Base-by-base conservation (phyloP, 768 basidiomycete species). In the Coprinopsis cinerea region DNA sequence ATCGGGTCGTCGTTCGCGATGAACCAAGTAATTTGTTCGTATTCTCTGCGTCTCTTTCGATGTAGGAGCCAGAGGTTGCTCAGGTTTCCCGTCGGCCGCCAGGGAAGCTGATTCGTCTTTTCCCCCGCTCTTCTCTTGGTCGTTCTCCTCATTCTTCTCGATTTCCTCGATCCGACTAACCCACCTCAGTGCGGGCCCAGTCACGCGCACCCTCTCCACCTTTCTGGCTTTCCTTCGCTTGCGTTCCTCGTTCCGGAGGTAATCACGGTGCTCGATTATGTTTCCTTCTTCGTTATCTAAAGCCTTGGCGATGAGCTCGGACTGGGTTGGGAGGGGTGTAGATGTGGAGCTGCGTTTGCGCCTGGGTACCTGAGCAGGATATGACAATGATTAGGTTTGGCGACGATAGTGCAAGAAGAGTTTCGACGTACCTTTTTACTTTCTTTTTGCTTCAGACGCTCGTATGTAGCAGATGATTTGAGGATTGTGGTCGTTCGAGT, bases 221-320 rank as follows among this genome's bases (percentile, higher is more conserved):
- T 71, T n/a, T n/a, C n/a, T 72, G 22, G 78, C 83, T 26, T 79
- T 79, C 59, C 78, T 81, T 6, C 89, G 79, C 56, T 88, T 90
- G 65, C 90, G 88, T 59, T 89, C 90, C 57, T 94, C 92, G 1
- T 81, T 65, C 44, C 74, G 77, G 24, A 93, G 78, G 59, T 92
- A 93, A 56, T 91, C 79, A 28, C 78, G 73, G 54, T 93, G 88
- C 41, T 89, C 83, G 4, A 74, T 73, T 18, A 84, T 81, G 61
- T 94, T 94, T 0, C 84, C 82, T 64, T 92, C 91, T 64, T 93
- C 92, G 46, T 83, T 89, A 57, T 92, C 88, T 15, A 93, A 77
- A 0, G 92, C 92, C 5, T 79, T 79, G 1, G 81, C 82, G 49
- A 94, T 85, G 6, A 93, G 76, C 57, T 93, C 88, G n/a, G 79